Evolutionary conservation across 1,139 yeast species (phyloP).

Genomic region (Nakaseomyces uthaithaninus): DNA sequence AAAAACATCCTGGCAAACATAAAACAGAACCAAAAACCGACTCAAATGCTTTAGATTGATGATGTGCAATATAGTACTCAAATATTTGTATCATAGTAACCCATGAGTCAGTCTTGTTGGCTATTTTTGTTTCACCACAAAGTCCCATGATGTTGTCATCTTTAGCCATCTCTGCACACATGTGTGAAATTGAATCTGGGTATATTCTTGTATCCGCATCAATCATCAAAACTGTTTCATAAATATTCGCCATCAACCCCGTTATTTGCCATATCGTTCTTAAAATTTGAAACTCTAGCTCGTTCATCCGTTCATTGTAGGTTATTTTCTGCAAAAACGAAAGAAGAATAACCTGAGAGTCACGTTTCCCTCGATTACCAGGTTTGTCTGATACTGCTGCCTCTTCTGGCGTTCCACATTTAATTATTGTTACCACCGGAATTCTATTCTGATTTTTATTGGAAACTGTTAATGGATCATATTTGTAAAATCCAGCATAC

Average conservation of each 20-base stretch:
- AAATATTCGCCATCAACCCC: conserved; percentile 80
- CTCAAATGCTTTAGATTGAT: conserved; percentile 93
- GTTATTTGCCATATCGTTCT: conserved; percentile 76
- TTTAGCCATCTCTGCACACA: conserved; percentile 86
- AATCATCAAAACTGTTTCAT: conserved; percentile 85
- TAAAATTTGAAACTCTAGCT: conserved; percentile 75
- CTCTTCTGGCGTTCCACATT: conserved; percentile 90
- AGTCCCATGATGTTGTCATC: conserved; percentile 90
- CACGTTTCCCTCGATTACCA: conserved; percentile 97
- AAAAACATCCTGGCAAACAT: conserved; percentile 96
- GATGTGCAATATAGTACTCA: conserved; percentile 93
- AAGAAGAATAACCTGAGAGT: conserved; percentile 90
- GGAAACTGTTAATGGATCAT: conserved; percentile 66
- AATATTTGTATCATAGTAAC: conserved; percentile 93
- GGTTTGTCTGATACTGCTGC: conserved; percentile 63
- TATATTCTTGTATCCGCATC: conserved; percentile 94
- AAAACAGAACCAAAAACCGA: conserved; percentile 95
- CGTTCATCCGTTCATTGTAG: conserved; percentile 96
- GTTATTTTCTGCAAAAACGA: conserved; percentile 83
- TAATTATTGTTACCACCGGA: conserved; percentile 74
- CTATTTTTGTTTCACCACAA: conserved; percentile 94
- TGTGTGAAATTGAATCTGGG: conserved; percentile 86
- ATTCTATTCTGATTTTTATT: conserved; percentile 80
- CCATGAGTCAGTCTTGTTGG: conserved; percentile 81
- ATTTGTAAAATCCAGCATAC: conserved; percentile 82